Base-by-base conservation (phyloP, 768 basidiomycete genomes). In the Tricholoma sp. region DNA sequence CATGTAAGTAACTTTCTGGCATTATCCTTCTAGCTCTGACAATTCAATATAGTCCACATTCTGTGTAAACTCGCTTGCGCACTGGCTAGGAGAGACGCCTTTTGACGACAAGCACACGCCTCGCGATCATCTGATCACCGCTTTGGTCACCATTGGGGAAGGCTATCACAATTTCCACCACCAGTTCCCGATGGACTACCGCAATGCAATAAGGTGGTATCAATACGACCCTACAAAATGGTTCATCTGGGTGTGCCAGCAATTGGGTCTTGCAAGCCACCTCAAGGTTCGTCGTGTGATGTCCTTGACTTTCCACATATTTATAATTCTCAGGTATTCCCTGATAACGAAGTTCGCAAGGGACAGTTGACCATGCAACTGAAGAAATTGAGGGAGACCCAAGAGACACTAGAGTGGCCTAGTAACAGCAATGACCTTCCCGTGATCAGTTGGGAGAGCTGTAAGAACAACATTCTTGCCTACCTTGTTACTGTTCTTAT, bases 91-190 rank as follows among this genome's bases (percentile, higher is more conserved):
- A 50, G 93, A 94, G 59, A 76, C 88, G 7, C 91, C 93, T 21
- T 96, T 94, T 67, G 94, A 96, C 72, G 91, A 94, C 83, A 95
- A 94, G 76, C 91, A 94, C 72, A 89, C 91, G 8, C 94, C 94
- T 16, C 81, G 88, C 53, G 93, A 96, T 72, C 94, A 95, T 72
- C 69, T 94, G 59, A 69, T 95, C 68, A 95, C 94, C 29, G 94
- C 94, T 2, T 76, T 97, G 29, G 87, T 85, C 59, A 97, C 94
- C 35, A 86, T 95, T 66, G 94, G 94, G 54, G 94, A 98, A 72
- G 94, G 94, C 14, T 98, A 98, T 77, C 94, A 98, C 79, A 98
- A 98, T 74, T 96, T 96, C 83, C 94, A 98, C 76, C 94, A 98
- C 60, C 79, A 86, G 68, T 96, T 96, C 83, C 94, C 94, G 6